phyloP scores from a whole-genome alignment of 225 moss, liverwort and hornwort genomes.

The Physcomitrium patens region DNA sequence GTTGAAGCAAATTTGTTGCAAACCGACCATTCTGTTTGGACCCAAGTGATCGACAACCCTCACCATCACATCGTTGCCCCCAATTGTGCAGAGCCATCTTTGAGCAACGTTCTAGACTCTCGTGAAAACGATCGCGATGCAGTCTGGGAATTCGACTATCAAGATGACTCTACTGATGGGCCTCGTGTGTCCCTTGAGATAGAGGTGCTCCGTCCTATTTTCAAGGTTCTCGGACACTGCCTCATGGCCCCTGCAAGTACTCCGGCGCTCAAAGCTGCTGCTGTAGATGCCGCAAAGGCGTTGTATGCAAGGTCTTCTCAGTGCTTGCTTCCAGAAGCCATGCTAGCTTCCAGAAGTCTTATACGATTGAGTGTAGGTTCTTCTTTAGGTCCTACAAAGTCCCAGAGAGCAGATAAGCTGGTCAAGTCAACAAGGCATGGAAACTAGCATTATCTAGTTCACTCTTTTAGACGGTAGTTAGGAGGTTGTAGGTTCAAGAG shows the following conservation, averaged over 20 bases:
- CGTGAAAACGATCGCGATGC: conserved; percentile 27
- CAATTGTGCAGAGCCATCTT: conserved; percentile 33
- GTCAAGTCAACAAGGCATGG: conserved; percentile 17
- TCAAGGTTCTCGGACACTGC: conserved; percentile 82
- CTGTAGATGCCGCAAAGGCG: conserved; percentile 60
- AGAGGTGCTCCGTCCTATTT: conserved; percentile 71
- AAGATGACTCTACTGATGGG: conserved; percentile 40
- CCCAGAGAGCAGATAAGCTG: conserved; percentile 17
- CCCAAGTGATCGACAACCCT: background rate
- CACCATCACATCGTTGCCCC: background rate
- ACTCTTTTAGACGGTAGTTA: background rate
- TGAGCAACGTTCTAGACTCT: conserved; percentile 22
- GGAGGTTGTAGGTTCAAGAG: background rate
- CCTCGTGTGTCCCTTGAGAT: conserved; percentile 60
- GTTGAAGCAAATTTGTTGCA: background rate
- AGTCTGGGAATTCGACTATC: conserved; percentile 41
- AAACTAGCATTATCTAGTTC: background rate
- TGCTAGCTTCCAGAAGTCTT: conserved; percentile 77
- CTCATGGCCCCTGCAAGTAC: conserved; percentile 63
- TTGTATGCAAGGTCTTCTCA: conserved; percentile 69
- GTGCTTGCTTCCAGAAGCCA: conserved; percentile 68
- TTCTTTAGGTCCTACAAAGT: conserved; percentile 11
- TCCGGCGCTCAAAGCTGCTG: conserved; percentile 47
- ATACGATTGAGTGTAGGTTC: conserved; percentile 52
- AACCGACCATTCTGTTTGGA: background rate